A percentile compares a stretch with the other conserved stretches of the same genome.
These are phyloP conservation scores for Hyaloscypha bicolor DNA, from an alignment of 495 filamentous ascomycete species.

Conservation along the genomic window DNA sequence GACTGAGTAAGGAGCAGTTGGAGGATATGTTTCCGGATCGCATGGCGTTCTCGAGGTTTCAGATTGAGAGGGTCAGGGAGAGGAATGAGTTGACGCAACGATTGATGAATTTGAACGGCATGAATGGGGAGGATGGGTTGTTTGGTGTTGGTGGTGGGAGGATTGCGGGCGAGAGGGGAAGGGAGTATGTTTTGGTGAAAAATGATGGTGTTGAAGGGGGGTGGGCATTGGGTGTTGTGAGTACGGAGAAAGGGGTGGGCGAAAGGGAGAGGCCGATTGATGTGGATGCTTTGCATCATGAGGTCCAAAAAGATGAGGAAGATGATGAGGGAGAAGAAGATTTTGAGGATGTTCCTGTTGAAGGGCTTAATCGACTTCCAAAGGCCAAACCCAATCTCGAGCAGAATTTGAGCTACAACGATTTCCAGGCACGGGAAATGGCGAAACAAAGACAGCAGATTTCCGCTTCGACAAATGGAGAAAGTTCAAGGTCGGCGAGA, in stretches of 20 bases:
- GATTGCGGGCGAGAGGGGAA: slow-evolving; percentile 85
- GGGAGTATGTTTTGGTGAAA: slow-evolving; percentile 94
- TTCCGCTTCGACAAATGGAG: slow-evolving; percentile 21
- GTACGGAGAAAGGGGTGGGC: slow-evolving; percentile 72
- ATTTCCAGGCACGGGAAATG: slow-evolving; percentile 42
- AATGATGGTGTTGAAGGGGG: slow-evolving; percentile 94
- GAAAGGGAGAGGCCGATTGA: slow-evolving; percentile 83
- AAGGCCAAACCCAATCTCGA: slow-evolving; percentile 44
- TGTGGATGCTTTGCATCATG: slow-evolving; percentile 69
- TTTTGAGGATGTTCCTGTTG: slow-evolving; percentile 96
- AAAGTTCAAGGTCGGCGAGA: slow-evolving; percentile 13
- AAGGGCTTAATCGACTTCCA: slow-evolving; percentile 87
- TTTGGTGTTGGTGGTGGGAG: slow-evolving; percentile 62
- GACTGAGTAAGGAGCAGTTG: slow-evolving; percentile 92
- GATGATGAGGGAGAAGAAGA: slow-evolving; percentile 68
- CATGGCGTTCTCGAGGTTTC: slow-evolving; percentile 96
- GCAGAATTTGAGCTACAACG: slow-evolving; percentile 34
- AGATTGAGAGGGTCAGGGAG: slow-evolving; percentile 90
- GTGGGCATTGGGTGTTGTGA: slow-evolving; percentile 95
- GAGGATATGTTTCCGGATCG: slow-evolving; percentile 95
- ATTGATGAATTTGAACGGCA: slow-evolving; percentile 91
- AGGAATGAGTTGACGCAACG: slow-evolving; percentile 94
- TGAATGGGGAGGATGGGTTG: slow-evolving; percentile 75
- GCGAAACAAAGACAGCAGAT: slow-evolving; percentile 29
- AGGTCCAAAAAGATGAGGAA: slow-evolving; percentile 55